A percentile compares a stretch with the other conserved stretches of the same genome.
phyloP scores from a whole-genome alignment of 1,139 yeast genomes.

The Geotrichum aggregatum region DNA sequence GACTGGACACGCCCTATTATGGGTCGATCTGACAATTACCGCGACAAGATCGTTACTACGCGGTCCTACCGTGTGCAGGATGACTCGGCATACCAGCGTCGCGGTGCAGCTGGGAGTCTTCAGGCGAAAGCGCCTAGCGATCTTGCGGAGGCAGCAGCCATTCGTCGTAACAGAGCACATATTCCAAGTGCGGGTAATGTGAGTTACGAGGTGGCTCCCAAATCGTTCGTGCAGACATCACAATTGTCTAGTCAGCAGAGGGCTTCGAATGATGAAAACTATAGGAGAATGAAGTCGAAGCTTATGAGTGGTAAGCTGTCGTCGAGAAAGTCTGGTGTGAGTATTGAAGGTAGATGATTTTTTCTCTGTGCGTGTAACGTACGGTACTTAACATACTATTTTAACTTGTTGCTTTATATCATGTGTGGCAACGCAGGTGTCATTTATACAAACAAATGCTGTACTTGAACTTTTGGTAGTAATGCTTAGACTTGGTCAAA shows the following conservation, averaged over 20 bases:
- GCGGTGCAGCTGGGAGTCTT: constrained; percentile 25
- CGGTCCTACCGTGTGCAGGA: constrained; percentile 59
- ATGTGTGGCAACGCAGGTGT: no score
- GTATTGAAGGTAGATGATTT: constrained; percentile 61
- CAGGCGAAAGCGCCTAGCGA: constrained; percentile 45
- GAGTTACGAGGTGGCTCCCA: constrained; percentile 89
- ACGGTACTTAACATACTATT: constrained; percentile 6
- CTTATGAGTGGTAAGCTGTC: constrained; percentile 48
- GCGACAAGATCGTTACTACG: constrained; percentile 74
- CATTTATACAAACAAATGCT: no score
- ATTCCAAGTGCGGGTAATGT: constrained; percentile 86
- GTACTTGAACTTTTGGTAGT: no score
- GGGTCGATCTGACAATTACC: constrained; percentile 90
- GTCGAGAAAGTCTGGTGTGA: constrained; percentile 61
- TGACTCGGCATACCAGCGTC: constrained; percentile 25
- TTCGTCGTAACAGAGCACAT: constrained; percentile 81
- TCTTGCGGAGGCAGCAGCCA: constrained; percentile 86
- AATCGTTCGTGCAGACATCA: constrained; percentile 46
- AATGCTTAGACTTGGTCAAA: no score
- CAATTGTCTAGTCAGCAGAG: constrained; percentile 50
- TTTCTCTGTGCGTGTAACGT: no score
- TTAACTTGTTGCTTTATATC: no score
- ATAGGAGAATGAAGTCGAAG: constrained; percentile 63
- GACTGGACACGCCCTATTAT: constrained; percentile 98
- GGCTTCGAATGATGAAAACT: constrained; percentile 59